These are phyloP conservation scores for Starmerella stellata DNA, from an alignment of 805 yeast genomes.

Conservation along the genomic window DNA sequence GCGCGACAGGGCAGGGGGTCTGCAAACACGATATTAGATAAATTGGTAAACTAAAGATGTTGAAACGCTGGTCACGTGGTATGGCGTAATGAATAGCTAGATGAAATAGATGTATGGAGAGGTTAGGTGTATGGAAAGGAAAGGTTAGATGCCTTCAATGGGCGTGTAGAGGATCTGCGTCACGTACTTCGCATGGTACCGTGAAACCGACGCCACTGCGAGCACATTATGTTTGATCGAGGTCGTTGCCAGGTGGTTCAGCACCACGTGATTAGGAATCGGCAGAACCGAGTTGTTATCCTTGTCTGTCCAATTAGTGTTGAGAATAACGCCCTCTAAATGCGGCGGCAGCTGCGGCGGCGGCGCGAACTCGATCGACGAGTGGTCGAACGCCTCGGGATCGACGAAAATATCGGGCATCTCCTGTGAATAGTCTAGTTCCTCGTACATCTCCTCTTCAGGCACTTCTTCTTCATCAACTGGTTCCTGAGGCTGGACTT, in stretches of 20 bases:
- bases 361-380: constrained; percentile 35
- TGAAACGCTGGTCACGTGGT: no score
- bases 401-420: constrained; percentile 29
- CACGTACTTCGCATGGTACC: constrained; percentile 81
- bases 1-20: no score
- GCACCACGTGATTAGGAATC: constrained; percentile 84
- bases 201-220: constrained; percentile 79
- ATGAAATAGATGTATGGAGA: no score
- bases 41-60: no score
- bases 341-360: constrained; percentile 98
- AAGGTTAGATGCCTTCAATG: constrained; percentile 29
- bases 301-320: constrained; percentile 51
- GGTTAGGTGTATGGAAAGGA: no score
- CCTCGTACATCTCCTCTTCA: constrained; percentile 6
- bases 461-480: constrained; percentile 8
- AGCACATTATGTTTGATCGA: constrained; percentile 82
- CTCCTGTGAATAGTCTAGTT: constrained; percentile 36
- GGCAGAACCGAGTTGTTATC: constrained; percentile 80
- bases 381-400: constrained; percentile 29
- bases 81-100: no score
- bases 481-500: constrained; percentile 15
- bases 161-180: constrained; percentile 90
- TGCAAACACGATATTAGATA: no score
- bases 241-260: constrained; percentile 89
- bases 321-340: constrained; percentile 78